Base-by-base conservation (phyloP, 805 yeast genomes). In the Yarrowia sp. region DNA sequence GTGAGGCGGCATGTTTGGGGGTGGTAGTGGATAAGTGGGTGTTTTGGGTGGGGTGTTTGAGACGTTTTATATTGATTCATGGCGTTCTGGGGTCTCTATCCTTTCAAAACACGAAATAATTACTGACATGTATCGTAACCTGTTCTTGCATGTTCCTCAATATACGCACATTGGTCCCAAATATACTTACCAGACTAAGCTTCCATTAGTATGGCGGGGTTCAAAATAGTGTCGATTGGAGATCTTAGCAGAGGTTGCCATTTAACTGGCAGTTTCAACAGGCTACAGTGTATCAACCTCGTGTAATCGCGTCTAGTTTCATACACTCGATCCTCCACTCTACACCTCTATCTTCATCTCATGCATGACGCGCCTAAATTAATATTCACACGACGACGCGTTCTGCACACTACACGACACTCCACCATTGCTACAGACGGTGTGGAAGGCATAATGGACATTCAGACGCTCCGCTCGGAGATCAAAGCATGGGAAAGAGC, bases 401-500 rank as follows among this genome's bases (percentile, higher is more conserved):
- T 44, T 18, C 10, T 42, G 14, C 51, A 7, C 51, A 4, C 24
- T 7, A 18, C 18, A 18, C 22, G 19, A 16, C 33, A 25, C 49
- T 25, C 13, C 51, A 16, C 21, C 14, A 21, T 6, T 13, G 51
- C 24, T 44, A 27, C 33, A 44, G 33, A 18, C 33, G 22, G 33
- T n/a, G 49, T 12, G 13, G 49, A 33, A 27, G 12, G 24, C 27
- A 41, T 14, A 32, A 33, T 42, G 53, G 53, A 44, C 25, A 22
- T 42, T 22, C 41, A 51, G 38, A 27, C 64, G 53, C 67, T 82
- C 32, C 80, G 80, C 65, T 65, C 71, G 7, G 79, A 78, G 62
- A 74, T 84, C 61, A 84, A 84, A 66, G 69, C 69, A 9, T 84
- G 88, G 87, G 88, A 84, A 64, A 76, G 79, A 44, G 65, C 67